A percentile compares a stretch with the other conserved stretches of the same genome.
Evolutionary conservation across 768 basidiomycete genomes (phyloP).

Genomic region (Mycena olivaceomarginata): DNA sequence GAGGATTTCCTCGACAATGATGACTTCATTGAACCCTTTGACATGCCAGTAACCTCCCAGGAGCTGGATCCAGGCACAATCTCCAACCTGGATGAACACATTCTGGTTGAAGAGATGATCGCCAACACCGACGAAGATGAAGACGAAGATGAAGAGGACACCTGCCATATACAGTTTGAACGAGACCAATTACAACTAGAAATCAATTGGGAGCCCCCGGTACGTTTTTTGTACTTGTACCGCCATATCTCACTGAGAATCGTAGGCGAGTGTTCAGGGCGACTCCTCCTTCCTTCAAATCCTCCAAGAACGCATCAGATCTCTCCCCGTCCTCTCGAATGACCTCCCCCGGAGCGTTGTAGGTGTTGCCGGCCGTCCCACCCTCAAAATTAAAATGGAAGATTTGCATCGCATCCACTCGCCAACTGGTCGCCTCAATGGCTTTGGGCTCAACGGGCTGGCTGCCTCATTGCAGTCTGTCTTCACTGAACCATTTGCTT

Average conservation of each 20-base stretch:
- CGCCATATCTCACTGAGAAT: not conserved
- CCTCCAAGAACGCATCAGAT: not conserved
- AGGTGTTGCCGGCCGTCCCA: not conserved
- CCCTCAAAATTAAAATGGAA: not conserved
- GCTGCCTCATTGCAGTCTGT: slow-evolving; percentile 44
- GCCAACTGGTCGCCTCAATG: slow-evolving; percentile 51
- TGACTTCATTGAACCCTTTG: not conserved
- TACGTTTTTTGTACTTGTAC: not conserved
- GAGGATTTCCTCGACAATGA: not conserved
- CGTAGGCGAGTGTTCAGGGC: not conserved
- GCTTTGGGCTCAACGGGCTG: slow-evolving; percentile 49
- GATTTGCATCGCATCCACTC: slow-evolving; percentile 28
- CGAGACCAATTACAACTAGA: not conserved
- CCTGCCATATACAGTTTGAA: not conserved
- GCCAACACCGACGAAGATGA: not conserved
- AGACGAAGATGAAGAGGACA: not conserved
- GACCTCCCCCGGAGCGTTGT: not conserved
- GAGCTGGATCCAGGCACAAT: not conserved
- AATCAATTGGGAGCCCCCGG: not conserved
- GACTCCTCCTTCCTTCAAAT: not conserved
- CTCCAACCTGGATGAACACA: not conserved
- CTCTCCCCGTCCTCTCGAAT: not conserved
- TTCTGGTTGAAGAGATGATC: not conserved
- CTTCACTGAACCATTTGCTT: not conserved
- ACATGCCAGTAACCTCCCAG: not conserved